Conservation (phyloP, 2,329 filamentous ascomycete genomes). For the Acrocalymma vagum region DNA sequence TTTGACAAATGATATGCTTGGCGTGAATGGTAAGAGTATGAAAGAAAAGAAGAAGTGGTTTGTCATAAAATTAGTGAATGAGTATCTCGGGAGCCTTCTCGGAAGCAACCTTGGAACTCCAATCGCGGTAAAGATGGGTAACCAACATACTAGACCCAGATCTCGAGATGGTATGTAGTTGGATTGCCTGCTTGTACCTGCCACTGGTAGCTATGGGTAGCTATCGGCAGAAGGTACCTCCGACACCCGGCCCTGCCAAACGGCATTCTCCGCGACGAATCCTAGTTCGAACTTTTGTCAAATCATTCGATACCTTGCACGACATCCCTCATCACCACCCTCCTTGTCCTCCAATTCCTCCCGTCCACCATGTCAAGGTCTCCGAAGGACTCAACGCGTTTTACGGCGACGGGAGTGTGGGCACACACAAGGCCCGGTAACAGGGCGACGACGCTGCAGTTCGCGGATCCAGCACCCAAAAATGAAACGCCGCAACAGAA, state of each 20-base stretch:
- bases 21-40: no score
- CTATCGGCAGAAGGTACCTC: conserved; percentile 12
- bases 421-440: conserved; percentile 69
- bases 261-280: conserved; percentile 41
- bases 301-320: conserved; percentile 38
- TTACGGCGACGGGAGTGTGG: conserved; percentile 75
- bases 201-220: not conserved
- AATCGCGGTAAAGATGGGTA: no score
- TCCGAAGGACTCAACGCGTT: conserved; percentile 82
- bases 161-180: conserved; percentile 1
- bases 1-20: no score
- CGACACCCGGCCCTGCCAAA: conserved; percentile 10
- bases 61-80: no score
- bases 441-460: conserved; percentile 49
- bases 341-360: conserved; percentile 7
- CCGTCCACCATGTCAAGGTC: conserved; percentile 65
- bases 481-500: conserved; percentile 64
- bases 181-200: not conserved
- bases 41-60: no score
- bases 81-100: no score
- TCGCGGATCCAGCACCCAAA: conserved; percentile 50
- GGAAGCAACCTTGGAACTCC: no score
- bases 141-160: no score
- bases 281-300: conserved; percentile 42
- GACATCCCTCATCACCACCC: conserved; percentile 22